Base-by-base conservation (phyloP, 257 asterid genomes). In the Fraxinus excelsior region DNA sequence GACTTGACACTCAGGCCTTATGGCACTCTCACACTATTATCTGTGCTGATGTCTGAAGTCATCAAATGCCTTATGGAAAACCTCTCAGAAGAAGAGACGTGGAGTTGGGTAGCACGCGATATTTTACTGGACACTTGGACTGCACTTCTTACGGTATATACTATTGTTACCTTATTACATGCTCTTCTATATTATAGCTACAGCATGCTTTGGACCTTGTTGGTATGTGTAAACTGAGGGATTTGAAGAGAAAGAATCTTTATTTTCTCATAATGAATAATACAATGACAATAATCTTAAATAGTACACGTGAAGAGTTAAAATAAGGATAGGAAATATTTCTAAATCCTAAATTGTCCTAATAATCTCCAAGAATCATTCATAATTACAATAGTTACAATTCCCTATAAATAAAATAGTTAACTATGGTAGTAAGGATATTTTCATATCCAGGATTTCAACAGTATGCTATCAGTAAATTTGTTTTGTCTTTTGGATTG, bases 101-200 rank as follows among this genome's bases (percentile, higher is more conserved):
- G 99, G 99, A 95, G 99, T 88, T 91, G 97, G 97, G 96, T 89
- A 42, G 98, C 98, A 76, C 99, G 99, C 16, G 98, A 95, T 86
- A 88, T 95, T 78, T 89, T 95, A 85, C 78, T 95, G 74, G 99
- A 95, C 78, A 83, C 97, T 44, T 95, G 99, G 99, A 93, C 97
- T 53, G 80, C 90, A 79, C 87, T 93, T 80, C 93, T 95, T 76
- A 73, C 78, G 97, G 99, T 94, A 91, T 75, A 68, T 81, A 58
- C 60, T 66, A 2, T 72, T 74, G 74, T 64, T 72, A 70, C 65
- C 74, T 69, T 66, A 29, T 74, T 69, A 62, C 75, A 67, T 70
- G 44, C 74, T 69, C 26, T 37, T 73, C 67, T 72, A 65, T 29
- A 23, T 42, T 38, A 32, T 73, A 42, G 75, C 40, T 53, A 42